These are phyloP conservation scores for Eimeria falciformis DNA, from an alignment of 169 alveolate genomes.

Conservation along the genomic window DNA sequence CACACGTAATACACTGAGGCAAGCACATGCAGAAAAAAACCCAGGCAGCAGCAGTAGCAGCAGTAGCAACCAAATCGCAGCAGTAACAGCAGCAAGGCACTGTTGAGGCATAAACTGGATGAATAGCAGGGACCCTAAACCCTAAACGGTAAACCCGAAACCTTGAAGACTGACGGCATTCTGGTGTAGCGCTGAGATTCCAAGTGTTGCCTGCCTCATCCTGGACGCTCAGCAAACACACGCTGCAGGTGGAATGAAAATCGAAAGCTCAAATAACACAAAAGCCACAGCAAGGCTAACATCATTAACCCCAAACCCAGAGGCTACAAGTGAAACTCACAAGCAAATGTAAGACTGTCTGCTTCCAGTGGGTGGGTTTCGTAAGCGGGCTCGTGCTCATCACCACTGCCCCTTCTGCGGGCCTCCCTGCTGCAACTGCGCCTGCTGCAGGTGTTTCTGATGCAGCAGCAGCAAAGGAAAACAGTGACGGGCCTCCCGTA, in stretches of 20 bases:
- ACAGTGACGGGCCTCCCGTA: background rate
- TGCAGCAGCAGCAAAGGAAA: background rate
- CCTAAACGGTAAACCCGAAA: no score
- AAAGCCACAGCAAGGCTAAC: no score
- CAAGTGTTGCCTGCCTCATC: background rate
- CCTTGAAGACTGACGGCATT: background rate
- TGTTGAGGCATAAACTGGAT: no score
- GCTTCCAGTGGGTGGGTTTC: constrained; percentile 71
- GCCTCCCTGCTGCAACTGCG: background rate
- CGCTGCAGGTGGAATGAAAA: no score
- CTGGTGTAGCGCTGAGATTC: background rate
- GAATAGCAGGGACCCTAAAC: no score
- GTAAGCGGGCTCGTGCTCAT: constrained; percentile 45
- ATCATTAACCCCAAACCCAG: no score
- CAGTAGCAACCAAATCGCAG: no score
- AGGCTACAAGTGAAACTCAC: background rate
- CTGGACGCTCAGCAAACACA: background rate
- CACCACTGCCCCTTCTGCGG: constrained; percentile 36
- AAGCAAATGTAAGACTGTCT: constrained; percentile 47
- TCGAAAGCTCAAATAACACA: no score
- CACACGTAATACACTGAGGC: no score
- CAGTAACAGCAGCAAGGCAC: no score
- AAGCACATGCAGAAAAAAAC: no score
- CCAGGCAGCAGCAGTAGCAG: no score
- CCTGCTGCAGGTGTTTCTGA: background rate